phyloP scores from a whole-genome alignment of 495 filamentous ascomycete genomes.

The Penicillium angulare region DNA sequence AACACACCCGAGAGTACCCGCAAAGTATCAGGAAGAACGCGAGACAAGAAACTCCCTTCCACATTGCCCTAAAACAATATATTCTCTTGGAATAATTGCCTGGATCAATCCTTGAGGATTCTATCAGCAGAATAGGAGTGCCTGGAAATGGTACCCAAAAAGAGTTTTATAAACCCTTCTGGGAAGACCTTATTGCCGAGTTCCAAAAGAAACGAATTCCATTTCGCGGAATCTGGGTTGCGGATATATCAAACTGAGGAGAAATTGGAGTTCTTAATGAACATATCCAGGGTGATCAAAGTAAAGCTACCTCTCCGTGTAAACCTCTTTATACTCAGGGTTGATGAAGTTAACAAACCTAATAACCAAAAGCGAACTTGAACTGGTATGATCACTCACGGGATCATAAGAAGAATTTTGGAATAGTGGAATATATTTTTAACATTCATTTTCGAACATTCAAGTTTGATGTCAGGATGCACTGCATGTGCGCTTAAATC shows the following conservation, averaged over 20 bases:
- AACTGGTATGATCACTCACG: too few species aligned
- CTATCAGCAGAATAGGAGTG: slow-evolving; percentile 63
- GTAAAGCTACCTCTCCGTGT: slow-evolving; percentile 29
- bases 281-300: slow-evolving; percentile 59
- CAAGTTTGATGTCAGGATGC: too few species aligned
- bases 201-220: slow-evolving; percentile 43
- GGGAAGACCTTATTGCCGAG: slow-evolving; percentile 58
- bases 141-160: slow-evolving; percentile 59
- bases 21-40: slow-evolving; percentile 37
- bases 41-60: slow-evolving; percentile 38
- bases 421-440: too few species aligned
- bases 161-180: slow-evolving; percentile 76
- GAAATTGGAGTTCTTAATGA: slow-evolving; percentile 68
- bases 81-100: slow-evolving; percentile 56
- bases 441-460: too few species aligned
- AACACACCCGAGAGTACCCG: slow-evolving; percentile 64
- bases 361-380: too few species aligned
- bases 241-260: slow-evolving; percentile 68
- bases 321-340: not conserved
- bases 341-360: too few species aligned
- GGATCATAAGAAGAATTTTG: too few species aligned
- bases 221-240: slow-evolving; percentile 71
- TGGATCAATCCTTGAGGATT: slow-evolving; percentile 53
- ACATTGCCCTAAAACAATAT: slow-evolving; percentile 70
- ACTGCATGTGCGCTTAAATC: not conserved